Percentiles rank a stretch among this genome's conserved stretches.
phyloP scores from a whole-genome alignment of 2,329 filamentous ascomycete species.

The Sphaerulina vaccinii region DNA sequence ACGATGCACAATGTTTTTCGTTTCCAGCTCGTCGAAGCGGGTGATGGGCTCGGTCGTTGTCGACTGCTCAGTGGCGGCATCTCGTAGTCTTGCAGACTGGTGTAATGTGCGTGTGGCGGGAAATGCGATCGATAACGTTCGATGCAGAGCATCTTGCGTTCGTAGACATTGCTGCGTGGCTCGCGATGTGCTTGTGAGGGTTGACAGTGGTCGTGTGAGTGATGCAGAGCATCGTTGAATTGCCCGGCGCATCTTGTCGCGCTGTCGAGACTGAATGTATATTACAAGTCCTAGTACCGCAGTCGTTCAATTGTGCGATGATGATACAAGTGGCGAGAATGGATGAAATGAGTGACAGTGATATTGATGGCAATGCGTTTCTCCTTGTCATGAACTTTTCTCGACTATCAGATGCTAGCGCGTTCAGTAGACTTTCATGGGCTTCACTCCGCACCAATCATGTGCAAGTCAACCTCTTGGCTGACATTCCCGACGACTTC shows the following conservation, averaged over 20 bases:
- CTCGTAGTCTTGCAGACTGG: slow-evolving; percentile 40
- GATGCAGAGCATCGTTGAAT: slow-evolving; percentile 35
- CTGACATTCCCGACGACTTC: slow-evolving; percentile 6
- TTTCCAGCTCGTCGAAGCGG: slow-evolving; percentile 46
- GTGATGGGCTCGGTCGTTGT: slow-evolving; percentile 36
- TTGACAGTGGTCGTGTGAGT: slow-evolving; percentile 27
- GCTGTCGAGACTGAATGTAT: neutral
- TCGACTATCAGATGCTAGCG: slow-evolving; percentile 6
- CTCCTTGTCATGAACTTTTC: slow-evolving; percentile 12
- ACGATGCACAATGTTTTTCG: slow-evolving; percentile 56
- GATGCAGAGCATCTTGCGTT: slow-evolving; percentile 18
- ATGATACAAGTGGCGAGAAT: neutral
- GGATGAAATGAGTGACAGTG: slow-evolving; percentile 12
- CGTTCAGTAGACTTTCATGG: neutral
- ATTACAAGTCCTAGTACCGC: neutral
- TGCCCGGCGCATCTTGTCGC: slow-evolving; percentile 32
- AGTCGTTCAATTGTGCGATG: neutral
- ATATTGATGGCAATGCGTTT: slow-evolving; percentile 8
- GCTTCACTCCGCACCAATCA: slow-evolving; percentile 4
- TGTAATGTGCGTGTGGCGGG: slow-evolving; percentile 36
- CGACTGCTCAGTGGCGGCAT: slow-evolving; percentile 25
- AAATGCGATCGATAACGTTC: slow-evolving; percentile 33
- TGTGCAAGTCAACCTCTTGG: neutral
- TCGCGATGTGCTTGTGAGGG: slow-evolving; percentile 14
- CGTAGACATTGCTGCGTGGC: slow-evolving; percentile 20